These are phyloP conservation scores for Cardamine resedifolia DNA, from an alignment of 345 rosid species.

Conservation along the genomic window DNA sequence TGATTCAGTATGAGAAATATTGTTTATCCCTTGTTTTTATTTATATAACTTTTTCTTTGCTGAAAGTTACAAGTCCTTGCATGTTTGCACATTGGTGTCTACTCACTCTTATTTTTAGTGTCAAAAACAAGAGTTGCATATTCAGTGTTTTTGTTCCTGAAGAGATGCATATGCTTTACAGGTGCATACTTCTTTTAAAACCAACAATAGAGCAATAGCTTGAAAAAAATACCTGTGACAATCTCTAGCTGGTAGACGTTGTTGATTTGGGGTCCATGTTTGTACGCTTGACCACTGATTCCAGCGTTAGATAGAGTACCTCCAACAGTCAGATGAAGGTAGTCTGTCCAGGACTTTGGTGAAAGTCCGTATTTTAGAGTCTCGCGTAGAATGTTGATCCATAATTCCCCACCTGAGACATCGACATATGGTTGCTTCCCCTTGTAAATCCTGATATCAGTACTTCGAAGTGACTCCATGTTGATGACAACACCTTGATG, in stretches of 20 bases:
- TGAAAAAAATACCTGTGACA: slow-evolving; percentile 64
- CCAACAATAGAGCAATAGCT: slow-evolving; percentile 25
- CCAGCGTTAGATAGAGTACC: slow-evolving; percentile 95
- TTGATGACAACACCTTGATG: slow-evolving; percentile 74
- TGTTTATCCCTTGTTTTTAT: slow-evolving; percentile 1
- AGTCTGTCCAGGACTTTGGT: slow-evolving; percentile 97
- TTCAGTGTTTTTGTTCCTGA: neutral
- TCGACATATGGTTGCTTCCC: slow-evolving; percentile 70
- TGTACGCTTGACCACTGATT: slow-evolving; percentile 93
- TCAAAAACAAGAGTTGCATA: neutral
- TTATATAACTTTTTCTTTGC: neutral
- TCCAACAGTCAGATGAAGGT: slow-evolving; percentile 89
- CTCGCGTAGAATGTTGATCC: slow-evolving; percentile 82
- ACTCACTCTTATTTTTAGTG: slow-evolving; percentile 6
- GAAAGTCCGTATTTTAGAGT: slow-evolving; percentile 76
- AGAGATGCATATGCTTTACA: neutral
- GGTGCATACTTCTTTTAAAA: neutral
- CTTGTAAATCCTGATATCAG: slow-evolving; percentile 43
- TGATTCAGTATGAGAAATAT: slow-evolving; percentile 37
- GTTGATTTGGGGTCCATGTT: slow-evolving; percentile 84
- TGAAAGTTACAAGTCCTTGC: slow-evolving; percentile 17
- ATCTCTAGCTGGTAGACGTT: slow-evolving; percentile 85
- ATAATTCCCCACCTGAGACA: slow-evolving; percentile 84
- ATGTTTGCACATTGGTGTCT: slow-evolving; percentile 10
- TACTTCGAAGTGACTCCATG: slow-evolving; percentile 68